phyloP scores from a whole-genome alignment of 768 basidiomycete genomes.

The Psilocybe azurescens region DNA sequence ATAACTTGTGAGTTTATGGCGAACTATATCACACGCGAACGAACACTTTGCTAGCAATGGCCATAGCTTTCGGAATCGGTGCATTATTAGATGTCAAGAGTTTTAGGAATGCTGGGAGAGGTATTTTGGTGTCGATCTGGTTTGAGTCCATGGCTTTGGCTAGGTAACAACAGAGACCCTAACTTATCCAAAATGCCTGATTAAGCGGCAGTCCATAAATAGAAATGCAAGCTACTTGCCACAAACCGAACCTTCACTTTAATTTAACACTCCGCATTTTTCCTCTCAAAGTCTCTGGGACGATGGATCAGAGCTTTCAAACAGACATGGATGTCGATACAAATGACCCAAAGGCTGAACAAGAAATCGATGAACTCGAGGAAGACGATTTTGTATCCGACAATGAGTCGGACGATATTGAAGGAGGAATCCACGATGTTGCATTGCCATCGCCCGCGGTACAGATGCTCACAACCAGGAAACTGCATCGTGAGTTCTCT shows the following conservation, averaged over 20 bases:
- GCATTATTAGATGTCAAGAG: slow-evolving; percentile 62
- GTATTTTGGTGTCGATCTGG: slow-evolving; percentile 44
- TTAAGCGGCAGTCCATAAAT: slow-evolving; percentile 4
- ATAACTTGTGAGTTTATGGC: slow-evolving; percentile 5
- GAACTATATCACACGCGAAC: slow-evolving; percentile 19
- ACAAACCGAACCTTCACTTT: not conserved
- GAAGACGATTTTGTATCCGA: slow-evolving; percentile 43
- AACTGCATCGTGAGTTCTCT: slow-evolving; percentile 51
- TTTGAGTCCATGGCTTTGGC: slow-evolving; percentile 5
- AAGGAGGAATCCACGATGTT: slow-evolving; percentile 43
- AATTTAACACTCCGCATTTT: no score
- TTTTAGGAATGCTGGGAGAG: slow-evolving; percentile 72
- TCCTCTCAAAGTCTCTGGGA: not conserved
- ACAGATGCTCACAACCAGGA: slow-evolving; percentile 45
- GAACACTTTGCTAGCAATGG: slow-evolving; percentile 72
- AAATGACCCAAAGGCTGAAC: slow-evolving; percentile 14
- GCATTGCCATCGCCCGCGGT: slow-evolving; percentile 45
- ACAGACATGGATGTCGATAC: slow-evolving; percentile 10
- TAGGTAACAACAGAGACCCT: no score
- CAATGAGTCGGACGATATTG: slow-evolving; percentile 36
- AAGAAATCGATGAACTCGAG: slow-evolving; percentile 54
- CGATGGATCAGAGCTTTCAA: slow-evolving; percentile 9
- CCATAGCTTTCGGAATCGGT: slow-evolving; percentile 70
- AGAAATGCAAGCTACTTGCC: not conserved
- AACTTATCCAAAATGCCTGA: not conserved